Conservation (phyloP, 305 asterid species). For the Lippia alba region DNA sequence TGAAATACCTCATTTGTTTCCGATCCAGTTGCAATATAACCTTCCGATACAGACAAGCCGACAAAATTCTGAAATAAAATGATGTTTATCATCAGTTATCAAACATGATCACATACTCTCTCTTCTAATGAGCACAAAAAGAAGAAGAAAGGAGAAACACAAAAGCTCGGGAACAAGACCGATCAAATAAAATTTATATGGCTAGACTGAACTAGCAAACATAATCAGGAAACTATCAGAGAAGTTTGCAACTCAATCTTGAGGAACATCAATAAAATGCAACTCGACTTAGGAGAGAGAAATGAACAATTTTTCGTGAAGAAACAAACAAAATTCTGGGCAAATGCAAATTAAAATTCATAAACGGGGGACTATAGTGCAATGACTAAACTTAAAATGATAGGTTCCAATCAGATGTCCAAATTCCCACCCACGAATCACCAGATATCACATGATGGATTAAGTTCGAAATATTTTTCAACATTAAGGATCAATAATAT, state of each 20-base stretch:
- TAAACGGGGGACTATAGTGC: no score
- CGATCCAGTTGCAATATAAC: constrained; percentile 96
- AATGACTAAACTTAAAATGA: no score
- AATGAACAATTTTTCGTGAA: no score
- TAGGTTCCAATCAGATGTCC: background rate
- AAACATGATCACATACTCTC: background rate
- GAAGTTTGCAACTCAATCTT: constrained; percentile 1
- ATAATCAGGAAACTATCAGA: background rate
- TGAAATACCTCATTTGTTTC: constrained; percentile 98
- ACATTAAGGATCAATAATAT: no score
- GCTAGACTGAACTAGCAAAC: background rate
- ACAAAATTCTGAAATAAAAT: constrained; percentile 83
- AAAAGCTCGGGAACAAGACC: background rate
- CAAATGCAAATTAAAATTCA: no score
- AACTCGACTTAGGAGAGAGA: background rate
- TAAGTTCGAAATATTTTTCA: no score
- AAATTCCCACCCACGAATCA: background rate
- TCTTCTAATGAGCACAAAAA: background rate
- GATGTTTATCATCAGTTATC: constrained; percentile 31
- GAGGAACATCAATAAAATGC: background rate
- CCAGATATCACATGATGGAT: no score
- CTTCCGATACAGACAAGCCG: constrained; percentile 90
- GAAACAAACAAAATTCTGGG: no score
- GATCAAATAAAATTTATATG: background rate
- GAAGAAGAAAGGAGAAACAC: background rate